Evolutionary conservation across 495 filamentous ascomycete species (phyloP), one percentile per base, ranked within the genome.

Genomic region (Aspergillus nanangensis): DNA sequence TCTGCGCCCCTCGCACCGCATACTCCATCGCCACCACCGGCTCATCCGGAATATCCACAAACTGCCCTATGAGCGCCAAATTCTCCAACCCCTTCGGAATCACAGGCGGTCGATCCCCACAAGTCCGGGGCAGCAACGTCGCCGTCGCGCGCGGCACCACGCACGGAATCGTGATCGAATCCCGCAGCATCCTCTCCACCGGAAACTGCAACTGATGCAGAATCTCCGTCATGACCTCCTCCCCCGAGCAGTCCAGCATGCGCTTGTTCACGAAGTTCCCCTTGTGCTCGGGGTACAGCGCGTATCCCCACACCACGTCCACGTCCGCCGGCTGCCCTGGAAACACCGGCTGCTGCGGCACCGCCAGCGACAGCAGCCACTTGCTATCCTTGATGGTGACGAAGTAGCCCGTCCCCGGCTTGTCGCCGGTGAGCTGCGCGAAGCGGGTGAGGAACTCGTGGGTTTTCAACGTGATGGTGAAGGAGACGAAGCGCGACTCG

Each of bases 21-120:
- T 74, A 74, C 43, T 72, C 71, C 48, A 65, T 60, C 23, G 55
- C 67, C n/a, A 67, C 62, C 11, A 60, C 57, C 7, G 60, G 60
- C 45, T 74, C 71, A 39, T 61, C 60, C 7, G 43, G 44, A 10
- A 71, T 67, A 50, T 74, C 66, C 15, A 71, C 71, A 52, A 66
- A 74, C 46, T 69, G 66, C 0, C 71, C 71, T 7, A 74, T 54
- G 2, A 67, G 38, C 1, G 64, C 71, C 41, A 72, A 38, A 54
- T 74, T 74, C 17, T 45, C 56, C 20, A 57, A 60, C 1, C 57
- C 59, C 17, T 59, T 44, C 0, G 66, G 67, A 33, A 72, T 61
- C 4, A 74, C 63, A 23, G 18, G 24, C 27, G 70, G 69, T 5
- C 70, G 51, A 50, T 74, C 68, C 4, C 48, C 44, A 0, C 31